A percentile compares a stretch with the other conserved stretches of the same genome.
Conservation (phyloP, 2,329 filamentous ascomycete genomes). For the Penicillium expansum region DNA sequence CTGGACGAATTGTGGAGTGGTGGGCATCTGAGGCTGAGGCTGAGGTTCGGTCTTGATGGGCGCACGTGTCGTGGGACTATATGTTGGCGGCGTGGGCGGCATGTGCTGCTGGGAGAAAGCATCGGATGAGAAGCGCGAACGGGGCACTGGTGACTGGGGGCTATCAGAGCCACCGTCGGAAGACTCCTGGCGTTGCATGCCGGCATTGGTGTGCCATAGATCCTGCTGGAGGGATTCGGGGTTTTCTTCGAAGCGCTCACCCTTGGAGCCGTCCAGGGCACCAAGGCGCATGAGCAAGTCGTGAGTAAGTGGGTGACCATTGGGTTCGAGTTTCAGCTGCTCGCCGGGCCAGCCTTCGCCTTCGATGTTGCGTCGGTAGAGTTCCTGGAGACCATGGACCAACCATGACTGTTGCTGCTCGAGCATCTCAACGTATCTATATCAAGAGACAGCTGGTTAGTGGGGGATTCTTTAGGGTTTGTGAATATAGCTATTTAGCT, state of each 20-base stretch:
- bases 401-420: constrained; percentile 64
- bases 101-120: constrained; percentile 31
- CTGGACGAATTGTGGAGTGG: constrained; percentile 23
- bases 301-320: constrained; percentile 61
- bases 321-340: constrained; percentile 50
- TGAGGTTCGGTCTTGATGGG: constrained; percentile 29
- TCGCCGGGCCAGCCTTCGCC: constrained; percentile 57
- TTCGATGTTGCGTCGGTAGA: constrained; percentile 54
- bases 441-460: constrained; percentile 4
- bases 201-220: constrained; percentile 53
- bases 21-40: constrained; percentile 18
- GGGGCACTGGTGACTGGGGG: constrained; percentile 44
- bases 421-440: constrained; percentile 64
- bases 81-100: constrained; percentile 42
- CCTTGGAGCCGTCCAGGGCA: constrained; percentile 53
- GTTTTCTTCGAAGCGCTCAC: constrained; percentile 60
- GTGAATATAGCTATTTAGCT: constrained; percentile 24
- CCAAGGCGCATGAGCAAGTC: constrained; percentile 61
- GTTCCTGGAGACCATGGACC: constrained; percentile 59
- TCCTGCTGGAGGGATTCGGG: constrained; percentile 54
- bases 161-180: constrained; percentile 59
- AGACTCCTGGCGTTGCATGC: constrained; percentile 54
- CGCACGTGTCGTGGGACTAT: constrained; percentile 35
- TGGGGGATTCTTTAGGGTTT: background rate
- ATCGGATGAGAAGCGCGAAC: constrained; percentile 30